Evolutionary conservation across 2,329 filamentous ascomycete genomes (phyloP).

Genomic region (Metarhizium rileyi): DNA sequence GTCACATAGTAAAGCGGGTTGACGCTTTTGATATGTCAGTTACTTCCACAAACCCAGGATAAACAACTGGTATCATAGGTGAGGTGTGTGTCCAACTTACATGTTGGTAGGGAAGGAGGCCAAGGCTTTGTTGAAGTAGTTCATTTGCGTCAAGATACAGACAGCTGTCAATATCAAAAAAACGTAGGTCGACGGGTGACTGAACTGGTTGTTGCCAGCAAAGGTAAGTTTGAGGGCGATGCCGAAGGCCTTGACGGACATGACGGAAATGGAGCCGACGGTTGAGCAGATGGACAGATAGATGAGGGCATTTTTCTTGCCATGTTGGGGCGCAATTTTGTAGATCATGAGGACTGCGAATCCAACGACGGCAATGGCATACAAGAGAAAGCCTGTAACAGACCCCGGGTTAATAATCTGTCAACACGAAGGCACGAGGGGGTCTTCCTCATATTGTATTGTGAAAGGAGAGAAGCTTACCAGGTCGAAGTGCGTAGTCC

Average conservation of each 20-base stretch:
- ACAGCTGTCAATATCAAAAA: conserved; percentile 89
- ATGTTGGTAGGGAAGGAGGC: conserved; percentile 96
- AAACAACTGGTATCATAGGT: not conserved
- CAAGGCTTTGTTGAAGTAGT: conserved; percentile 98
- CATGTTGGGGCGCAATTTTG: conserved; percentile 77
- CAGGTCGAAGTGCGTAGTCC: conserved; percentile 80
- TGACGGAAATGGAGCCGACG: conserved; percentile 93
- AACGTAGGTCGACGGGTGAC: conserved; percentile 89
- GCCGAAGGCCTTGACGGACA: conserved; percentile 98
- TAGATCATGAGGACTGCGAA: conserved; percentile 97
- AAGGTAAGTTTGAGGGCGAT: conserved; percentile 95
- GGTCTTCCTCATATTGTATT: too few relatives aligned
- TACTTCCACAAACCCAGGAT: not conserved
- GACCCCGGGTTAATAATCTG: not conserved
- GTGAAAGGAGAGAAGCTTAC: conserved; percentile 39
- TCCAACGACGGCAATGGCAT: conserved; percentile 66
- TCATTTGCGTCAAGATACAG: conserved; percentile 98
- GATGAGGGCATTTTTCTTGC: conserved; percentile 90
- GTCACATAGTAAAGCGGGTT: conserved; percentile 97
- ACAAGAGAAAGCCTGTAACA: conserved; percentile 71
- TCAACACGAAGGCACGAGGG: not conserved
- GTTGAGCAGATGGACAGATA: conserved; percentile 98
- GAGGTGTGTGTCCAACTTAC: conserved; percentile 41
- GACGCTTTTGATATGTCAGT: conserved; percentile 46
- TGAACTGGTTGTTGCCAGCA: conserved; percentile 88